Base-by-base conservation (phyloP, 208 protist species). In the Crithidia bombi region DNA sequence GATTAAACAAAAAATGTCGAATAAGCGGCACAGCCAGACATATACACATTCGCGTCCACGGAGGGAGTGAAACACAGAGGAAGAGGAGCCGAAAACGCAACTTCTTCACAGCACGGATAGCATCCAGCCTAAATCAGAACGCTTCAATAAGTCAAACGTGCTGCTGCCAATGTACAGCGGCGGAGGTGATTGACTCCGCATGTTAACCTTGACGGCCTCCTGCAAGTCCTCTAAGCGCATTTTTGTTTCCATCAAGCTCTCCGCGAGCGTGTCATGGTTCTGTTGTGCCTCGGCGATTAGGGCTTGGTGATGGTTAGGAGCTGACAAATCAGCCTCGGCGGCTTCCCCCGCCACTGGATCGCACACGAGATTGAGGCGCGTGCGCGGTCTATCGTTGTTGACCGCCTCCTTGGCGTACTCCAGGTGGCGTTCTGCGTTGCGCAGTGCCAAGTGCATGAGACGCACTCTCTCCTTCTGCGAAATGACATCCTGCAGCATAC, bases 161-260 rank as follows among this genome's bases (percentile, higher is more conserved):
- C 44, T 41, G 23, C 73, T 49, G 38, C 56, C 39, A 30, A 91
- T 69, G 58, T 86, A 91, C 5, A 91, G 65, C 21, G 85, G 82
- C 0, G 59, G 69, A 9, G 76, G 76, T n/a, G 65, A 39, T 55
- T 87, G 75, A 23, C 43, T 43, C 2, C 14, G 10, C 21, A 65
- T 19, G 32, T 49, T 55, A 1, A 57, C 28, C 12, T 25, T 44
- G 43, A 75, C 50, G 30, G 43, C 36, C 2, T 14, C 0, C 6
- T 35, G 54, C 50, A 75, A 36, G 19, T 17, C 26, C 56, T 65
- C 46, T n/a, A 68, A 11, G 15, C 58, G 50, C 6, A 10, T n/a
- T 36, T 49, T 21, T 35, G n/a, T 5, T 35, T 46, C 61, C n/a
- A 5, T 5, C 21, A 56, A 19, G 5, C 28, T 44, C 3, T 32